Conservation (phyloP, 805 yeast genomes). For the Lachancea thermotolerans region DNA sequence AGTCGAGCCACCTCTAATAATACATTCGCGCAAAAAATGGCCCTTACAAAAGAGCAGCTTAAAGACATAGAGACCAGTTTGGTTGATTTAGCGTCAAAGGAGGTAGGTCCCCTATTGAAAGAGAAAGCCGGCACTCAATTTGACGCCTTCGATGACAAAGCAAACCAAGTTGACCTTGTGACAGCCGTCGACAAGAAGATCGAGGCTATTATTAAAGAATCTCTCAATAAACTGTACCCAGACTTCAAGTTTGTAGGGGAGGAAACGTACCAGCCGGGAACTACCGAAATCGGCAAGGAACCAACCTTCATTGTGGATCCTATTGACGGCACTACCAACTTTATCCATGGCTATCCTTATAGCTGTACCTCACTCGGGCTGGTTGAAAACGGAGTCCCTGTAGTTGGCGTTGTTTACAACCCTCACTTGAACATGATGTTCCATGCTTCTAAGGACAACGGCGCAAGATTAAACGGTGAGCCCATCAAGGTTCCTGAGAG, state of each 20-base stretch:
- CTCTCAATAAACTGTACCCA: slow-evolving; percentile 37
- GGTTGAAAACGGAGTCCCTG: slow-evolving; percentile 41
- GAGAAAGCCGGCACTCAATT: slow-evolving; percentile 21
- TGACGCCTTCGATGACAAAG: slow-evolving; percentile 46
- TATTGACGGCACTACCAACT: slow-evolving; percentile 61
- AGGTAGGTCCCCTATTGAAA: slow-evolving; percentile 27
- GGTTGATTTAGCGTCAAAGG: slow-evolving; percentile 17
- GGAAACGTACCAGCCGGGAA: slow-evolving; percentile 48
- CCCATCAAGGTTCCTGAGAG: slow-evolving; percentile 30
- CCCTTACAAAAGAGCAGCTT: slow-evolving; percentile 17
- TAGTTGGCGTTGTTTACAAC: slow-evolving; percentile 61
- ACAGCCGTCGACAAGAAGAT: slow-evolving; percentile 55
- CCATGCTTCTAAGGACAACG: slow-evolving; percentile 49
- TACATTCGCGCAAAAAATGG: slow-evolving; percentile 8
- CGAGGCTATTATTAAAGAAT: slow-evolving; percentile 34
- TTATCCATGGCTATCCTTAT: slow-evolving; percentile 55
- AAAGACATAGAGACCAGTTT: slow-evolving; percentile 23
- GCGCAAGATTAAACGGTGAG: slow-evolving; percentile 45
- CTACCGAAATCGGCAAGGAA: slow-evolving; percentile 38
- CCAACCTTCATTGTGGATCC: slow-evolving; percentile 65
- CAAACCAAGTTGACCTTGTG: slow-evolving; percentile 55
- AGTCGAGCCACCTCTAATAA: too few species aligned
- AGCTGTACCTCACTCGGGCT: slow-evolving; percentile 58
- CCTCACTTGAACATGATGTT: slow-evolving; percentile 49
- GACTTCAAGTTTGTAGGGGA: slow-evolving; percentile 52